These are phyloP conservation scores for Dipodascus albidus DNA, from an alignment of 805 yeast species.

Conservation along the genomic window DNA sequence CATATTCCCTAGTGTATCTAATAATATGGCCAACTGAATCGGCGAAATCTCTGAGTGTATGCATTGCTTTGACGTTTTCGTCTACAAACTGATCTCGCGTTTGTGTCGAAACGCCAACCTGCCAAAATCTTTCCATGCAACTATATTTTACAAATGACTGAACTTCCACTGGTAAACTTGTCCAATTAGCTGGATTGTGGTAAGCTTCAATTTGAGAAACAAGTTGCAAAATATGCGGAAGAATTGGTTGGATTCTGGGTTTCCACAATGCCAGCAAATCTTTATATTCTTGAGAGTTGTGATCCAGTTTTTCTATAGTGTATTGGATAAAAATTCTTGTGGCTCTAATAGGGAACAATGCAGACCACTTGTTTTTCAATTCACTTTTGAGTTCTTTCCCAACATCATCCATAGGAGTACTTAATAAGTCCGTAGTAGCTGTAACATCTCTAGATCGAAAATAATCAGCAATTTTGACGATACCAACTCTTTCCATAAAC, in stretches of 20 bases:
- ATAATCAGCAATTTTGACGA: constrained; percentile 85
- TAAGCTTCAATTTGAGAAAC: constrained; percentile 87
- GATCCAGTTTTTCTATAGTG: constrained; percentile 82
- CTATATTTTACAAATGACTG: constrained; percentile 85
- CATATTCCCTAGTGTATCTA: constrained; percentile 92
- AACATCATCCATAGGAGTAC: constrained; percentile 79
- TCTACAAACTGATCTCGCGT: constrained; percentile 89
- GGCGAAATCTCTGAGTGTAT: constrained; percentile 90
- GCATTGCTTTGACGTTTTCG: constrained; percentile 88
- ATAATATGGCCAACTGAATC: constrained; percentile 95
- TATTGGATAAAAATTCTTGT: constrained; percentile 92
- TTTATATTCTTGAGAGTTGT: constrained; percentile 62
- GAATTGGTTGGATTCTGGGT: constrained; percentile 82
- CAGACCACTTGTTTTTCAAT: constrained; percentile 84
- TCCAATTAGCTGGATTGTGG: constrained; percentile 90
- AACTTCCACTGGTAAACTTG: constrained; percentile 73
- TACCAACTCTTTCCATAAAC: constrained; percentile 97
- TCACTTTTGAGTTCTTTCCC: constrained; percentile 69
- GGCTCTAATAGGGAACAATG: constrained; percentile 89
- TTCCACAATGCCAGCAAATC: constrained; percentile 72
- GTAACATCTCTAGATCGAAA: constrained; percentile 74
- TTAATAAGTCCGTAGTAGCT: constrained; percentile 60
- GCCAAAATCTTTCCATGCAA: constrained; percentile 94
- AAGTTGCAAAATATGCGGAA: constrained; percentile 82
- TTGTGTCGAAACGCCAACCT: constrained; percentile 91